Evolutionary conservation across 169 alveolate species (phyloP).

Genomic region (Cryptosporidium viatorum): DNA sequence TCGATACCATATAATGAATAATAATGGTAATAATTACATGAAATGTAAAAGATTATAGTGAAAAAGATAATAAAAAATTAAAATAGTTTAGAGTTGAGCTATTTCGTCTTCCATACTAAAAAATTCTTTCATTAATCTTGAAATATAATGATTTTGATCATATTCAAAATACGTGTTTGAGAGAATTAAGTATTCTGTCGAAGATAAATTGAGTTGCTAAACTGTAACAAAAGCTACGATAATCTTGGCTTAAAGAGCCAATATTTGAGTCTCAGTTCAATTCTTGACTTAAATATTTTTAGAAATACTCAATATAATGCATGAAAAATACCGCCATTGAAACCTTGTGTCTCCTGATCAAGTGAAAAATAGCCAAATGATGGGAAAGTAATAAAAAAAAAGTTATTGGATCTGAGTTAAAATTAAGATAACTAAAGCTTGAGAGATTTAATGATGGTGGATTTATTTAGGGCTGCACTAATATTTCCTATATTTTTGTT

Average conservation of each 20-base stretch:
- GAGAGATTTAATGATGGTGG: conserved; percentile 8
- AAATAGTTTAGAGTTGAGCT: not conserved
- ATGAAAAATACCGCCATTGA: conserved; percentile 25
- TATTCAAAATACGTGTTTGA: too few relatives aligned
- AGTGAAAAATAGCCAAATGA: conserved; percentile 4
- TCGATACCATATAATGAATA: conserved; percentile 7
- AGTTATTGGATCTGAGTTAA: not conserved
- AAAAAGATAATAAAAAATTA: not conserved
- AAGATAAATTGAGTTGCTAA: too few relatives aligned
- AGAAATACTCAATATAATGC: conserved; percentile 1
- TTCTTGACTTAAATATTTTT: not conserved
- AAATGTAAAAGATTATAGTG: not conserved
- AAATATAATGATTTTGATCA: not conserved
- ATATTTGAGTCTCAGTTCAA: not conserved
- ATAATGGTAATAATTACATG: not conserved
- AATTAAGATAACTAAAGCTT: not conserved
- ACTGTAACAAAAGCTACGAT: not conserved
- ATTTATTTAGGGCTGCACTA: not conserved
- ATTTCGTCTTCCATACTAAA: not conserved
- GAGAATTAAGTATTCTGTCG: too few relatives aligned
- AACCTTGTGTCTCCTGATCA: conserved; percentile 36
- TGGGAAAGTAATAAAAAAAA: conserved; percentile 11
- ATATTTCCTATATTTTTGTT: not conserved
- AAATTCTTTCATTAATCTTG: too few relatives aligned
- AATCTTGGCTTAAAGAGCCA: not conserved